Percentiles rank a stretch among this genome's conserved stretches.
phyloP scores from a whole-genome alignment of 805 yeast species.

The Ogataea populi-albae region DNA sequence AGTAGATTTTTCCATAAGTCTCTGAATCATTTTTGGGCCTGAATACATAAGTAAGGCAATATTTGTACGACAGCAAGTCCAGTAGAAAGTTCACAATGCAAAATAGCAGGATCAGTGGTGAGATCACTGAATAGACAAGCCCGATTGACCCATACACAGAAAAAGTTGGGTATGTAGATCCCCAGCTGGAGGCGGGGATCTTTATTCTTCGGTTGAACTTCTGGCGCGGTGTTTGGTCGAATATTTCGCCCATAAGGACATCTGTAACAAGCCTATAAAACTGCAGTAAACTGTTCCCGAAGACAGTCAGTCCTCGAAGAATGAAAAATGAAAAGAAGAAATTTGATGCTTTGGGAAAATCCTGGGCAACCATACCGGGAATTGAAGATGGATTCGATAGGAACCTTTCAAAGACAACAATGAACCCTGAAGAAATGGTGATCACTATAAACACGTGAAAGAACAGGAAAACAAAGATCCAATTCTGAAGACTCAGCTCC shows the following conservation, averaged over 20 bases:
- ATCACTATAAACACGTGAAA: conserved; percentile 83
- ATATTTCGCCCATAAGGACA: conserved; percentile 33
- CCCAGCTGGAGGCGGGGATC: conserved; percentile 63
- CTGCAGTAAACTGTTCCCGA: conserved; percentile 69
- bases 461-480: conserved; percentile 76
- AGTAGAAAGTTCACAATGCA: conserved; percentile 54
- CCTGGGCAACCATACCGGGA: conserved; percentile 68
- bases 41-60: conserved; percentile 59
- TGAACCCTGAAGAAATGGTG: conserved; percentile 76
- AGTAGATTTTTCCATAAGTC: conserved; percentile 68
- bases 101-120: conserved; percentile 72
- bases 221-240: conserved; percentile 62
- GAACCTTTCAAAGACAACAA: conserved; percentile 58
- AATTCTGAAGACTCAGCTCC: conserved; percentile 69
- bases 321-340: conserved; percentile 79
- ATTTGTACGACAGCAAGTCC: conserved; percentile 65
- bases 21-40: conserved; percentile 53
- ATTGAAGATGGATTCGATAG: conserved; percentile 69
- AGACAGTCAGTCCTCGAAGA: conserved; percentile 70
- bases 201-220: conserved; percentile 43
- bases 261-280: conserved; percentile 47
- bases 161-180: conserved; percentile 70
- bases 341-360: conserved; percentile 81
- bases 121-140: conserved; percentile 70
- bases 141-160: conserved; percentile 79